Evolutionary conservation across 306 rosid genomes (phyloP).

Genomic region (Castanea sativa): DNA sequence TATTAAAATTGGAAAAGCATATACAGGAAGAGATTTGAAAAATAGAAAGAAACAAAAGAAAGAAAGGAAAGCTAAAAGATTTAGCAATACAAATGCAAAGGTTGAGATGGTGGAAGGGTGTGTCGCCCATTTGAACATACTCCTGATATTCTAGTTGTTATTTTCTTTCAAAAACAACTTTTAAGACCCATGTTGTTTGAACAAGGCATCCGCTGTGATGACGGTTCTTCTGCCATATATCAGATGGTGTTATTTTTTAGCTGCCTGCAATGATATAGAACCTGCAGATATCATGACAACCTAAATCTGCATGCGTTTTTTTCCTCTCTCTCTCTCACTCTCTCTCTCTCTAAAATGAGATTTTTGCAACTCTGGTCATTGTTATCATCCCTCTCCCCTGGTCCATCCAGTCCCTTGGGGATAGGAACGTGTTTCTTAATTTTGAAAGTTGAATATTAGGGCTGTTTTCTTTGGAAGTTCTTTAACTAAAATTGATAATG

Average conservation of each 20-base stretch:
- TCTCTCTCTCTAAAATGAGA: background rate
- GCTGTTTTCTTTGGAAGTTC: constrained; percentile 5
- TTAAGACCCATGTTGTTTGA: background rate
- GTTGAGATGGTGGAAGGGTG: no score
- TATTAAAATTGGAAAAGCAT: no score
- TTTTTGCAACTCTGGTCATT: background rate
- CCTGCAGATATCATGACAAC: background rate
- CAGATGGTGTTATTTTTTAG: no score
- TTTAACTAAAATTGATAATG: background rate
- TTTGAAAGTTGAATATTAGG: background rate
- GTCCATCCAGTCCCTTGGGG: background rate
- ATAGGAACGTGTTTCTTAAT: background rate
- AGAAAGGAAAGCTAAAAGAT: no score
- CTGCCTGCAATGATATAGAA: no score
- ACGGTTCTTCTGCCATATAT: background rate
- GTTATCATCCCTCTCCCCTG: background rate
- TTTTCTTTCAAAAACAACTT: background rate
- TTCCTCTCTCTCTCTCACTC: rapidly evolving
- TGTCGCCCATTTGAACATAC: background rate
- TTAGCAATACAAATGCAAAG: no score
- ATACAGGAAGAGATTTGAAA: no score
- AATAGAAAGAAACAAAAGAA: no score
- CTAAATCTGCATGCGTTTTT: background rate
- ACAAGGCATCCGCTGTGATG: background rate
- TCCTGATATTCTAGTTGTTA: background rate